Percentiles rank a stretch among this genome's conserved stretches.
Conservation (phyloP, 73 alveolate genomes). For the Tetrahymena malaccensis region DNA sequence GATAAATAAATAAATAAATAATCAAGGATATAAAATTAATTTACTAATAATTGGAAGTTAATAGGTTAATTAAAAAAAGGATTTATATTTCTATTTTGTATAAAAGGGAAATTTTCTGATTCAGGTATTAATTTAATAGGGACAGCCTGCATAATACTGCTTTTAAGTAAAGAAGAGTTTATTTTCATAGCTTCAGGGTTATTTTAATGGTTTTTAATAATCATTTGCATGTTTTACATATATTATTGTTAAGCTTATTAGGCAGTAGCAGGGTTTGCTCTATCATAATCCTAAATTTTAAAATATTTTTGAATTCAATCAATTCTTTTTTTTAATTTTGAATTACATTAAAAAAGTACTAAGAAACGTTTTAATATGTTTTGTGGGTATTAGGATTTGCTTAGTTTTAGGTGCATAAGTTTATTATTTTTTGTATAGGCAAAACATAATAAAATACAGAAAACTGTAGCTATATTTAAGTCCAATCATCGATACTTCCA, state of each 20-base stretch:
- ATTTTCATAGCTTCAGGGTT: background rate
- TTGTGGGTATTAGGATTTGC: background rate
- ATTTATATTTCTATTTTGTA: background rate
- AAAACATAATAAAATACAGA: background rate
- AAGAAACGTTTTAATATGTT: background rate
- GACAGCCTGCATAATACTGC: background rate
- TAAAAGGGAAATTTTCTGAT: background rate
- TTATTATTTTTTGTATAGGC: background rate
- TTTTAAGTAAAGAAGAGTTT: background rate
- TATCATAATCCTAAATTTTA: background rate
- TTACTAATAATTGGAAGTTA: background rate
- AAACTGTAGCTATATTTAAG: background rate
- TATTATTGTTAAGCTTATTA: background rate
- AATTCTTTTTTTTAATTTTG: background rate
- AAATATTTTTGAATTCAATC: background rate
- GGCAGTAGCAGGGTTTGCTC: background rate
- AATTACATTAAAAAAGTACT: background rate
- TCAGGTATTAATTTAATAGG: background rate
- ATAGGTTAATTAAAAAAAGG: background rate
- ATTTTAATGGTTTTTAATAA: background rate
- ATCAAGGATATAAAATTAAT: background rate
- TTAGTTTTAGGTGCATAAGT: background rate
- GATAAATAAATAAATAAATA: background rate
- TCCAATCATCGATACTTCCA: background rate
- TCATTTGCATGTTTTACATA: background rate